phyloP scores from a whole-genome alignment of 148 eudicot genomes.

The Nepenthes mirabilis region DNA sequence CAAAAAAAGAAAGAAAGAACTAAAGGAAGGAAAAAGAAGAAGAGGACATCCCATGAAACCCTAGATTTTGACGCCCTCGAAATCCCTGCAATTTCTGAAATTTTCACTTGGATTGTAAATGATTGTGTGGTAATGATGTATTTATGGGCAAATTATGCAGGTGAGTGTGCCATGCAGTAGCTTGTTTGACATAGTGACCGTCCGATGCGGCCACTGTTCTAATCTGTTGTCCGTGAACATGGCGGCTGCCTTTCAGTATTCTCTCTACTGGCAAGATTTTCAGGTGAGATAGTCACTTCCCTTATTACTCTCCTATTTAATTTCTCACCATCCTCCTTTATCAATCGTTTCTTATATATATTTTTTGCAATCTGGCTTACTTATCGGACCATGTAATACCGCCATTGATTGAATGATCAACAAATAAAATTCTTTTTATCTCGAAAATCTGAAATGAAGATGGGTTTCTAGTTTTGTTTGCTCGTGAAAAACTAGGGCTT shows the following conservation, averaged over 20 bases:
- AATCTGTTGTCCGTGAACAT: conserved; percentile 75
- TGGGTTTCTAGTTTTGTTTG: no score
- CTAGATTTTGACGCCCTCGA: neutral
- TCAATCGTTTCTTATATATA: no score
- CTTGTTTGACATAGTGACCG: conserved; percentile 54
- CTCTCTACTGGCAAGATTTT: conserved; percentile 26
- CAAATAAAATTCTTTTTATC: neutral
- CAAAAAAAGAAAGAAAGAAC: no score
- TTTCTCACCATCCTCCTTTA: no score
- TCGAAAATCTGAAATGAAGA: neutral
- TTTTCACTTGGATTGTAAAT: neutral
- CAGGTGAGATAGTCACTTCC: neutral
- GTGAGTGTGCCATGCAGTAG: conserved; percentile 64
- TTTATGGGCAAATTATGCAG: conserved; percentile 15
- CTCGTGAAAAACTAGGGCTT: neutral
- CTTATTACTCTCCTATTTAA: no score
- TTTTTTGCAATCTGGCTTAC: no score
- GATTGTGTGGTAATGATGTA: neutral
- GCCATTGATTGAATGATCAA: no score
- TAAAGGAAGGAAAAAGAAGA: no score
- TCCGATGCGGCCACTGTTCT: conserved; percentile 62
- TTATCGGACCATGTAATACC: no score
- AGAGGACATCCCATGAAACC: no score
- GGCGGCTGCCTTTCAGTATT: conserved; percentile 65
- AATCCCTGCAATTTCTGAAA: neutral